Conservation (phyloP, 768 basidiomycete species). For the Leccinellum albellum region DNA sequence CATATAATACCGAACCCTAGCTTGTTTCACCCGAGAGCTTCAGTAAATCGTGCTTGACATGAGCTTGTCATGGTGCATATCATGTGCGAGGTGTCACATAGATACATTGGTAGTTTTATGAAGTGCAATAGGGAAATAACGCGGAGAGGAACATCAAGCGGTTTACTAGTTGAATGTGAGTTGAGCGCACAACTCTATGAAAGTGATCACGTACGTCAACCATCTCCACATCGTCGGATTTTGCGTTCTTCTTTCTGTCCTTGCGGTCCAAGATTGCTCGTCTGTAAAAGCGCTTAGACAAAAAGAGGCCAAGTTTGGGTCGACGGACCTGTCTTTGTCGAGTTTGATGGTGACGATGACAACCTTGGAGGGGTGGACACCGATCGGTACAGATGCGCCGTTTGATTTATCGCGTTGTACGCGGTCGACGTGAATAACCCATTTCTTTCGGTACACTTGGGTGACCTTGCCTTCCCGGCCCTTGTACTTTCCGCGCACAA, state of each 20-base stretch:
- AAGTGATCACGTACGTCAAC: slow-evolving; percentile 59
- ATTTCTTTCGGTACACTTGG: slow-evolving; percentile 98
- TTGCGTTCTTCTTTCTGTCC: slow-evolving; percentile 63
- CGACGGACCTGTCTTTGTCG: slow-evolving; percentile 77
- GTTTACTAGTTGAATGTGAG: slow-evolving; percentile 24
- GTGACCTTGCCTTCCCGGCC: slow-evolving; percentile 98
- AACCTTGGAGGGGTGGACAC: slow-evolving; percentile 95
- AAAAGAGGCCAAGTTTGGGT: background rate
- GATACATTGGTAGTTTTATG: slow-evolving; percentile 63
- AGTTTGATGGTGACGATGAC: slow-evolving; percentile 91
- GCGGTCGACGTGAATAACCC: slow-evolving; percentile 98
- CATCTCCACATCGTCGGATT: slow-evolving; percentile 70
- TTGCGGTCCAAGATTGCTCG: slow-evolving; percentile 87
- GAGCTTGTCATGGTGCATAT: slow-evolving; percentile 49
- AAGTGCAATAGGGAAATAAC: slow-evolving; percentile 17
- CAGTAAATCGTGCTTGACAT: background rate
- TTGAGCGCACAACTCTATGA: slow-evolving; percentile 7
- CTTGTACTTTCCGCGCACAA: slow-evolving; percentile 97
- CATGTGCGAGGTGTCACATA: slow-evolving; percentile 50
- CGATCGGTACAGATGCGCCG: slow-evolving; percentile 89
- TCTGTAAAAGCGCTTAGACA: slow-evolving; percentile 35
- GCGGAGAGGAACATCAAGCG: slow-evolving; percentile 6
- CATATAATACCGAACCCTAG: slow-evolving; percentile 5
- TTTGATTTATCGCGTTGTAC: slow-evolving; percentile 97
- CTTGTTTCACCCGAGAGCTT: slow-evolving; percentile 8